Evolutionary conservation across 164 flowering plant species (phyloP), one percentile per base, ranked within the genome.

Genomic region (Paratinospora sagittata): DNA sequence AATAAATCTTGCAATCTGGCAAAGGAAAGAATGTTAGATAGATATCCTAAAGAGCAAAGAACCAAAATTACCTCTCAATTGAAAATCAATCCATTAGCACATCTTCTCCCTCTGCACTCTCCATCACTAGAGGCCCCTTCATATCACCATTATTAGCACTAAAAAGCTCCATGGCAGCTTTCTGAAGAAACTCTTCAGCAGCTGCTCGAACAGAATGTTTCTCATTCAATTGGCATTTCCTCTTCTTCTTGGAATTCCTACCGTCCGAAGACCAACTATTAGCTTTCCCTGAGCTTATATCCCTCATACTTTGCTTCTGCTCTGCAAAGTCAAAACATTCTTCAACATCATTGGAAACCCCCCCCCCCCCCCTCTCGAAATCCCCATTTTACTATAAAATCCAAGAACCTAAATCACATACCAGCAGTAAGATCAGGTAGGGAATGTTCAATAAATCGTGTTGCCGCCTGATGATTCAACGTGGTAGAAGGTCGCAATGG

Each of bases 391-490:
- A 23, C 62, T n/a, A 0, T 52, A 0, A 65, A 49, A 26, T 16
- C n/a, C 61, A 70, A 75, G n/a, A 10, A 58, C 37, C 26, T 23
- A 52, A 55, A 66, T 17, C 11, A 68, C 71, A 41, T 74, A 92
- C 99, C 99, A 49, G 83, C 69, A 14, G 97, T 84, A 34, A 95
- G 95, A 81, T 91, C 93, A 67, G 99, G 97, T 76, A 95, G 80
- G 26, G 98, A 90, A 81, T 93, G 98, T 80, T 89, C 96, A 52
- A 95, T 92, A 72, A 95, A 91, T 63, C 99, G 93, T 24, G 93
- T 84, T 33, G 99, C 99, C 14, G 97, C 99, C 76, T 81, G 84
- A 72, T 76, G 67, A 75, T 95, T 95, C 58, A 95, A 78, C 52
- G 82, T 84, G 37, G 95, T 78, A 27, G 96, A 89, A 71, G 92